phyloP scores from a whole-genome alignment of 2,329 filamentous ascomycete species.

The Pseudocercospora macadamiae region DNA sequence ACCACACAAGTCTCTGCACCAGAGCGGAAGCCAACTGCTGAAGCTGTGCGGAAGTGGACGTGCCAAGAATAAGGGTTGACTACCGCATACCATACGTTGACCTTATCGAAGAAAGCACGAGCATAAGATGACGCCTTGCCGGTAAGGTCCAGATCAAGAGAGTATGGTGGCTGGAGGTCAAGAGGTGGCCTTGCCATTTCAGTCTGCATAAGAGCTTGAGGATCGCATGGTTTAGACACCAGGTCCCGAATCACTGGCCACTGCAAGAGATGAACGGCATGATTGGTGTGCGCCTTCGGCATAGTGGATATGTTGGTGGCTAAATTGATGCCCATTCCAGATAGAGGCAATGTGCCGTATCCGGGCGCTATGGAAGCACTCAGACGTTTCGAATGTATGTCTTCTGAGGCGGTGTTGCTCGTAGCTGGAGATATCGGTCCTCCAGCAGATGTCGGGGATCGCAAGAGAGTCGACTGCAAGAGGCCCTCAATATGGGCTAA shows the following conservation, averaged over 20 bases:
- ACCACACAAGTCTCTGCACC: slow-evolving; percentile 83
- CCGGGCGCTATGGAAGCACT: slow-evolving; percentile 39
- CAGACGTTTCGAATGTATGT: slow-evolving; percentile 41
- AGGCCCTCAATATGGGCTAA: slow-evolving; percentile 76
- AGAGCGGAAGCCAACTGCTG: slow-evolving; percentile 75
- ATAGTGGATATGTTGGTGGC: slow-evolving; percentile 82
- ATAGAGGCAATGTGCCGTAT: slow-evolving; percentile 44
- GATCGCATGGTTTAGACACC: slow-evolving; percentile 75
- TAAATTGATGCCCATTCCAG: slow-evolving; percentile 67
- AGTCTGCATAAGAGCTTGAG: slow-evolving; percentile 77
- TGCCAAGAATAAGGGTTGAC: slow-evolving; percentile 82
- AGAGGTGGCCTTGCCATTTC: slow-evolving; percentile 81
- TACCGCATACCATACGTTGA: slow-evolving; percentile 84
- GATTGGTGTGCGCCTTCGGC: slow-evolving; percentile 82
- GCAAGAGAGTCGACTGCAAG: slow-evolving; percentile 69
- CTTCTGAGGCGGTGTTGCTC: slow-evolving; percentile 47
- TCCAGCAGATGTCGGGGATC: neutral
- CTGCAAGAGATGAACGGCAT: slow-evolving; percentile 75
- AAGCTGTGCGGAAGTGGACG: slow-evolving; percentile 72
- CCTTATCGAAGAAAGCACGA: slow-evolving; percentile 76
- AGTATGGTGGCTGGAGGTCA: slow-evolving; percentile 57
- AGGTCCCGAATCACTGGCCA: slow-evolving; percentile 80
- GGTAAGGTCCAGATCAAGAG: slow-evolving; percentile 28
- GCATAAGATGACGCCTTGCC: slow-evolving; percentile 66
- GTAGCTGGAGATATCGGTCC: slow-evolving; percentile 51